Conservation (phyloP, 2,329 filamentous ascomycete genomes). For the Alternaria incomplexa region DNA sequence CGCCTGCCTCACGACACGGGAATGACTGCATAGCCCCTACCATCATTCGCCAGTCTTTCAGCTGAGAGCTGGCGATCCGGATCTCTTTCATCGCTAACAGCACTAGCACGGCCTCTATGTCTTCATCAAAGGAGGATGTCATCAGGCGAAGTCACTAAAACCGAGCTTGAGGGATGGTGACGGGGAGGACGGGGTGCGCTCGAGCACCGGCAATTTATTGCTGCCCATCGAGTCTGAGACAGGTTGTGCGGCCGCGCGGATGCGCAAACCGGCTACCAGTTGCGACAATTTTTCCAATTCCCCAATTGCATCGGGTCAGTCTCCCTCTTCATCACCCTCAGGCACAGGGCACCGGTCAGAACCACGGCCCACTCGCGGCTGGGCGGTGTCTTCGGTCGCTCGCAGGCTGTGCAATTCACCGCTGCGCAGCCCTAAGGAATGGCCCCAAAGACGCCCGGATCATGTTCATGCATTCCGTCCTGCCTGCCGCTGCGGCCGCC, state of each 20-base stretch:
- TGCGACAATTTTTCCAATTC: conserved; percentile 10
- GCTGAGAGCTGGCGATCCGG: conserved; percentile 7
- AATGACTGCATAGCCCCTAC: conserved; percentile 32
- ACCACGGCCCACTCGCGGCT: conserved; percentile 33
- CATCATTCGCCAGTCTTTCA: conserved; percentile 12
- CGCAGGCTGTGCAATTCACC: conserved; percentile 45
- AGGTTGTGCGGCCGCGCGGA: conserved; percentile 18
- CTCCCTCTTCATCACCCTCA: conserved; percentile 19
- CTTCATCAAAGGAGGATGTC: not conserved
- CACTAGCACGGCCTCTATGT: not conserved
- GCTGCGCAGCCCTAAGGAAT: conserved; percentile 23
- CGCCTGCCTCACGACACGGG: conserved; percentile 13
- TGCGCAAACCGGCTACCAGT: conserved; percentile 4
- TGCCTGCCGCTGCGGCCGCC: conserved; percentile 34
- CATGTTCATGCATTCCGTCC: conserved; percentile 30
- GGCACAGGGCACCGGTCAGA: conserved; percentile 34
- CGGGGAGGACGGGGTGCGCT: conserved; percentile 11
- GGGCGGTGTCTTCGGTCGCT: conserved; percentile 14
- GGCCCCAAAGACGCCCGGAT: conserved; percentile 32
- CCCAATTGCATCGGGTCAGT: conserved; percentile 12
- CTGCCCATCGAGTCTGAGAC: conserved; percentile 35
- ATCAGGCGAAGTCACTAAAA: not conserved
- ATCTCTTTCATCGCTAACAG: not conserved
- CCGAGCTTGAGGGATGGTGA: not conserved
- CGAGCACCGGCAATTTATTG: conserved; percentile 25